A percentile compares a stretch with the other conserved stretches of the same genome.
phyloP scores from a whole-genome alignment of 2,329 filamentous ascomycete genomes.

The Elsinoe necatrix region DNA sequence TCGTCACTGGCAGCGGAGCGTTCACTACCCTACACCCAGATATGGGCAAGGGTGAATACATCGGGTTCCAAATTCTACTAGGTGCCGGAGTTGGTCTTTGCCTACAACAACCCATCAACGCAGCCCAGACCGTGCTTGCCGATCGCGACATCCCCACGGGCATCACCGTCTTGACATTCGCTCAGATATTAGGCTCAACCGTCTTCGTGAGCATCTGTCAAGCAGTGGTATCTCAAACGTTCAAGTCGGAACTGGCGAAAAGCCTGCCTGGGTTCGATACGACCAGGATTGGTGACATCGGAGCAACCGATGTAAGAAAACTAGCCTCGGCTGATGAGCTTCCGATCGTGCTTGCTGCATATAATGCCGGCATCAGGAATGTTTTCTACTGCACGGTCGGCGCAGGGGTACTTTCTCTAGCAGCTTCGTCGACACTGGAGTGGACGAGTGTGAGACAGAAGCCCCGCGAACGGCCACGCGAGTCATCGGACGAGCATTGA shows the following conservation, averaged over 20 bases:
- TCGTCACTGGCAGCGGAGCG: constrained; percentile 36
- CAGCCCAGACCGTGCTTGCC: constrained; percentile 33
- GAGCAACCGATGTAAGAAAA: constrained; percentile 49
- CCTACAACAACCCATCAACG: constrained; percentile 35
- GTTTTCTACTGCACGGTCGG: constrained; percentile 51
- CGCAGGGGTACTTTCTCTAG: constrained; percentile 42
- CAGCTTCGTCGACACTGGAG: constrained; percentile 48
- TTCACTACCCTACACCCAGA: constrained; percentile 23
- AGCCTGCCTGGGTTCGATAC: constrained; percentile 33
- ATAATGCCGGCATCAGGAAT: constrained; percentile 50
- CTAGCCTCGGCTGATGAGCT: constrained; percentile 43
- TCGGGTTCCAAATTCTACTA: constrained; percentile 20
- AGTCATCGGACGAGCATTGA: background rate
- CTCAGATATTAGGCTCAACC: constrained; percentile 34
- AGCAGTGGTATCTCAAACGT: constrained; percentile 36
- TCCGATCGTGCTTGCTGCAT: constrained; percentile 47
- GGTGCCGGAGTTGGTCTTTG: constrained; percentile 34
- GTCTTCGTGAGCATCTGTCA: constrained; percentile 37
- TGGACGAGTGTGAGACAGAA: constrained; percentile 51
- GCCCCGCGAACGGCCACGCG: too few relatives aligned
- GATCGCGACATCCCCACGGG: constrained; percentile 33
- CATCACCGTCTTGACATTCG: constrained; percentile 37
- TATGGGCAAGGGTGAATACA: constrained; percentile 18
- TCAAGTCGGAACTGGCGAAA: constrained; percentile 31
- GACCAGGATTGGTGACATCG: constrained; percentile 32